Conservation (phyloP, 768 basidiomycete species). For the Roridomyces roridus region DNA sequence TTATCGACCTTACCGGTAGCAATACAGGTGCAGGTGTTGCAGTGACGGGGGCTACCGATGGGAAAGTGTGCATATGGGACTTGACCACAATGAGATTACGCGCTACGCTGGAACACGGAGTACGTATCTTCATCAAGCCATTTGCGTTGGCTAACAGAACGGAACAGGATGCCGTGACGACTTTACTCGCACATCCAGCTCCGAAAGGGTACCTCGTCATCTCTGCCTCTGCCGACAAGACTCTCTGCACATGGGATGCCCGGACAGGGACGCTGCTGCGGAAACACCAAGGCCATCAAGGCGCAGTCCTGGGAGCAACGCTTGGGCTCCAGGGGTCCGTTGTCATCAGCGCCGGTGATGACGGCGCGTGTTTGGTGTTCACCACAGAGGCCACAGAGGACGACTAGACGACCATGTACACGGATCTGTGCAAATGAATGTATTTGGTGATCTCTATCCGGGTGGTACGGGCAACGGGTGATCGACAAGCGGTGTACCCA, state of each 20-base stretch:
- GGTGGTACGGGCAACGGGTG: conserved; percentile 14
- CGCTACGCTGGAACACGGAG: conserved; percentile 82
- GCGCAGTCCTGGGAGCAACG: conserved; percentile 75
- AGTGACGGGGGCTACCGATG: conserved; percentile 91
- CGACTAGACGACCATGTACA: conserved; percentile 15
- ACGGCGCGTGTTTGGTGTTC: conserved; percentile 85
- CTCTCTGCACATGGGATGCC: conserved; percentile 91
- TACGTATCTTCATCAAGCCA: conserved; percentile 40
- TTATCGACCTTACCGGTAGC: conserved; percentile 76
- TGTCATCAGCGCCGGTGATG: conserved; percentile 90
- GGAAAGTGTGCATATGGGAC: conserved; percentile 96
- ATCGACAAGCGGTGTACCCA: too few species aligned
- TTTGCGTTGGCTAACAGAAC: neutral
- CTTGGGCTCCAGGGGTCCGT: conserved; percentile 74
- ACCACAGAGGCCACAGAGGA: conserved; percentile 62
- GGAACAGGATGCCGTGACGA: conserved; percentile 85
- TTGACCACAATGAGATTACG: conserved; percentile 84
- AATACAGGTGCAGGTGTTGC: conserved; percentile 64
- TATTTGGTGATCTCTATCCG: neutral
- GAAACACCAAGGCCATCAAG: conserved; percentile 85
- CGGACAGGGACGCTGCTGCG: conserved; percentile 80
- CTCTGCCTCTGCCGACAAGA: conserved; percentile 87
- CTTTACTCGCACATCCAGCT: conserved; percentile 72
- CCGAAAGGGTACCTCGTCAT: conserved; percentile 82
- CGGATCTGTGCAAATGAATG: neutral